A percentile compares a stretch with the other conserved stretches of the same genome.
phyloP scores from a whole-genome alignment of 1,139 yeast genomes.

The Protomyces arabidopsidicola region DNA sequence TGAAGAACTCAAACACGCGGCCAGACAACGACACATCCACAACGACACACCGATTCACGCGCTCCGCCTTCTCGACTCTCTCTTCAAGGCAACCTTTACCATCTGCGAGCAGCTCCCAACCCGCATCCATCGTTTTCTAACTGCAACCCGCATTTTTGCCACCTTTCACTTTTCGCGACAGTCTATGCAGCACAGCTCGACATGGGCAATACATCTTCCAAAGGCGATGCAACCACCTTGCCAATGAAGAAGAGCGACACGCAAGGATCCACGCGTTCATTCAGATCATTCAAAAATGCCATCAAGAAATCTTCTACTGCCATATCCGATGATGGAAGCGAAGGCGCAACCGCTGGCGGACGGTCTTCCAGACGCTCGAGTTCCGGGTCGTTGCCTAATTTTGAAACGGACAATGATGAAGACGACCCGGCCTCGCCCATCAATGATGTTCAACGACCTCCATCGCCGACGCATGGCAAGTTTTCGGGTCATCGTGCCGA shows the following conservation, averaged over 20 bases:
- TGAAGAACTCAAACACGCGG: too few species aligned
- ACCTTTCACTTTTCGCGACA: not conserved
- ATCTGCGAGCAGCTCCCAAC: too few species aligned
- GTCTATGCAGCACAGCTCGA: not conserved
- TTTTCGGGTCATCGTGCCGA: constrained; percentile 21
- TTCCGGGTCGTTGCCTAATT: constrained; percentile 1
- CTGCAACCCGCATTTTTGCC: too few species aligned
- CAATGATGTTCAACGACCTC: constrained; percentile 19
- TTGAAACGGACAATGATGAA: constrained; percentile 8
- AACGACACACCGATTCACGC: too few species aligned
- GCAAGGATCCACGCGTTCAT: constrained; percentile 42
- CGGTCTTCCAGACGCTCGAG: constrained; percentile 23
- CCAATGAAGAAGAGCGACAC: constrained; percentile 45
- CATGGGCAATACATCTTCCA: constrained; percentile 34
- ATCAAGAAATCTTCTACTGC: constrained; percentile 4
- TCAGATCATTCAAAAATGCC: constrained; percentile 36
- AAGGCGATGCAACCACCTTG: constrained; percentile 39
- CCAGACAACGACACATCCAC: too few species aligned
- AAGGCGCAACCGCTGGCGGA: constrained; percentile 5
- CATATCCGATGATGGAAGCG: constrained; percentile 6
- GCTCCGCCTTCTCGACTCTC: too few species aligned
- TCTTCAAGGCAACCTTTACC: too few species aligned
- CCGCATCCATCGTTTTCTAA: too few species aligned
- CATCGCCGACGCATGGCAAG: constrained; percentile 24
- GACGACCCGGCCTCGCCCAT: constrained; percentile 17